Evolutionary conservation across 202 grass and related monocot genomes (phyloP).

Genomic region (Elaeis oleifera): DNA sequence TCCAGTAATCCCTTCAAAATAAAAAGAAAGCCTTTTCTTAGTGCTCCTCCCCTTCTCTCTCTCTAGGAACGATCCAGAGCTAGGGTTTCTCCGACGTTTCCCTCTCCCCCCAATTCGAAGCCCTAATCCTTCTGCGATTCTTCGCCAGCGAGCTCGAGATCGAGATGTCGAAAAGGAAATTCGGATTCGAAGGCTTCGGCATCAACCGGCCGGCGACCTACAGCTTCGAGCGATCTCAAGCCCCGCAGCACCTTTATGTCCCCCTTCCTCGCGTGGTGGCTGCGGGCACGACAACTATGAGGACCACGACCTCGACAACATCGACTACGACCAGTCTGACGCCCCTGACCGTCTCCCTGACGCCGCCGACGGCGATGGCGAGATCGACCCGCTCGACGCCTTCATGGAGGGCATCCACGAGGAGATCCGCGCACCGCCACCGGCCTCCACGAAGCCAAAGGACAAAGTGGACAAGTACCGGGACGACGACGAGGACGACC

Average conservation of each 20-base stretch:
- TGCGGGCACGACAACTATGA: constrained; percentile 29
- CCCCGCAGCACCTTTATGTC: constrained; percentile 58
- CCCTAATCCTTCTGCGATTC: neutral
- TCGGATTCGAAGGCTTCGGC: constrained; percentile 76
- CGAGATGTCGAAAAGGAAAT: constrained; percentile 82
- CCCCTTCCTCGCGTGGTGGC: constrained; percentile 18
- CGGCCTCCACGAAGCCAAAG: constrained; percentile 5
- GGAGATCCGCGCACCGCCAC: constrained; percentile 66
- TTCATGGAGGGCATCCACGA: constrained; percentile 96
- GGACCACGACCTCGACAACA: constrained; percentile 84
- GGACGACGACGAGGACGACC: constrained; percentile 62
- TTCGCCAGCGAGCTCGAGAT: neutral
- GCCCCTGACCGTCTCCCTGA: neutral
- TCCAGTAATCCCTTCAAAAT: too few relatives aligned
- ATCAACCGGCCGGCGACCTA: constrained; percentile 64
- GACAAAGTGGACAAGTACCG: constrained; percentile 49
- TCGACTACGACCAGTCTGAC: constrained; percentile 55
- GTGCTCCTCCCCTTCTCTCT: too few relatives aligned
- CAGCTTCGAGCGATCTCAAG: constrained; percentile 70
- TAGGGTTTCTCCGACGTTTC: neutral
- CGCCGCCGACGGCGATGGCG: neutral
- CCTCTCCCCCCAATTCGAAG: neutral
- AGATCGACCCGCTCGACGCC: constrained; percentile 85
- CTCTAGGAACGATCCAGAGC: too few relatives aligned
- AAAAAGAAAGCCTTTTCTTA: too few relatives aligned